Evolutionary conservation across 1,139 yeast genomes (phyloP).

Genomic region (Taiozyma onychis): DNA sequence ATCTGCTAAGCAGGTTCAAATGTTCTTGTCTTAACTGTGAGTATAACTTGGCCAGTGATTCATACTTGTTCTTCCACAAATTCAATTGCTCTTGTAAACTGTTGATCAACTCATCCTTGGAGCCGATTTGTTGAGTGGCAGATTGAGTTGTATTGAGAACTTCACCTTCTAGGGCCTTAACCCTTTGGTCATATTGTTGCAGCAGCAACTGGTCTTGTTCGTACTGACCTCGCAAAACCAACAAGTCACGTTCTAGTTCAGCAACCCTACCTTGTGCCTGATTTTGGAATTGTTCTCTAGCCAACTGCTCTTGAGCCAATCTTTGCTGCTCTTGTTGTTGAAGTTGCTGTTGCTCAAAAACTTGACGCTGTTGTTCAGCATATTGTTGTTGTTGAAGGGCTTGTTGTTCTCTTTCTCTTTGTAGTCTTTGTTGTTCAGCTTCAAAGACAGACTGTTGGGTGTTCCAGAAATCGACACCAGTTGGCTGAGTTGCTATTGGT

Average conservation of each 20-base stretch:
- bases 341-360: constrained; percentile 63
- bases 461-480: constrained; percentile 42
- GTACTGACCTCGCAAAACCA: constrained; percentile 72
- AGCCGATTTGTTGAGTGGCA: constrained; percentile 67
- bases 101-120: constrained; percentile 70
- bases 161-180: constrained; percentile 76
- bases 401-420: constrained; percentile 44
- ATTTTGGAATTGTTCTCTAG: constrained; percentile 65
- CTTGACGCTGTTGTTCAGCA: constrained; percentile 61
- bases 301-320: constrained; percentile 66
- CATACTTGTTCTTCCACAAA: constrained; percentile 84
- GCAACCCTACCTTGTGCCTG: constrained; percentile 78
- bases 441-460: constrained; percentile 31
- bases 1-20: constrained; percentile 69
- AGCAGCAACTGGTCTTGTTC: constrained; percentile 82
- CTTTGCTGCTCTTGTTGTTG: constrained; percentile 73
- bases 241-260: constrained; percentile 75
- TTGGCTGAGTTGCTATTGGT: constrained; percentile 26
- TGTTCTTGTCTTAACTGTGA: constrained; percentile 93
- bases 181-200: constrained; percentile 85
- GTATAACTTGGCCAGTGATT: constrained; percentile 82
- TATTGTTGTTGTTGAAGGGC: constrained; percentile 40
- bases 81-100: constrained; percentile 70
- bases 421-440: constrained; percentile 45
- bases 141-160: constrained; percentile 55